These are phyloP conservation scores for Backusella australiensis DNA, from an alignment of 192 early-diverging fungal species.

Conservation along the genomic window DNA sequence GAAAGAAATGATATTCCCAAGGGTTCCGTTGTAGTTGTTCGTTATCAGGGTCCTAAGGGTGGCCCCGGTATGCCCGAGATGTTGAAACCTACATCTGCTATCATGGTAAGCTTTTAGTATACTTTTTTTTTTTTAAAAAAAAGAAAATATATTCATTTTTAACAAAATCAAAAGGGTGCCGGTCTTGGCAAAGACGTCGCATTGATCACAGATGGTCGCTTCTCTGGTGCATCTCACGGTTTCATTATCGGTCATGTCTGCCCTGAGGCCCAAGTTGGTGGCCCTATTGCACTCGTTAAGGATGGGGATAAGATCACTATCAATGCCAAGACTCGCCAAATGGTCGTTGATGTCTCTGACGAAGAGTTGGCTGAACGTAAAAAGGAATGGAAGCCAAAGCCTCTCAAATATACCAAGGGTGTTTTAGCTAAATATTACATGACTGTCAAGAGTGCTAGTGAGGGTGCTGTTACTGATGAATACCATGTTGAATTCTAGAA, in stretches of 20 bases:
- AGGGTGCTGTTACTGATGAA: slow-evolving; percentile 85
- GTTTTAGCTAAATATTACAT: slow-evolving; percentile 91
- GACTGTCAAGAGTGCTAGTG: slow-evolving; percentile 72
- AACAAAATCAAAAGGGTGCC: slow-evolving; percentile 59
- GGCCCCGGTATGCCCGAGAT: slow-evolving; percentile 99
- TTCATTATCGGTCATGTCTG: slow-evolving; percentile 99
- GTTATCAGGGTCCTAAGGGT: slow-evolving; percentile 97
- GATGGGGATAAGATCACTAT: slow-evolving; percentile 91
- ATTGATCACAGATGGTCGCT: slow-evolving; percentile 95
- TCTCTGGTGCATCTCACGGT: slow-evolving; percentile 97
- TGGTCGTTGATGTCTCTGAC: slow-evolving; percentile 77
- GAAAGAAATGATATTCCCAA: slow-evolving; percentile 85
- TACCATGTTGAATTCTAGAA: background rate
- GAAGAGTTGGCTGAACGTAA: slow-evolving; percentile 71
- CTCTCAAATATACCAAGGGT: slow-evolving; percentile 80
- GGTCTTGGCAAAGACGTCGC: slow-evolving; percentile 97
- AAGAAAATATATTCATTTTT: background rate
- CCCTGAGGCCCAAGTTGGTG: slow-evolving; percentile 96
- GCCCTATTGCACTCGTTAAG: slow-evolving; percentile 88
- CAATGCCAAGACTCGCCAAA: slow-evolving; percentile 74
- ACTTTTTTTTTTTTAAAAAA: background rate
- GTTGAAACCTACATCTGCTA: slow-evolving; percentile 93
- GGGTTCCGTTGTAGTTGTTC: slow-evolving; percentile 91
- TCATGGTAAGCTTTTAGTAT: slow-evolving; percentile 58
- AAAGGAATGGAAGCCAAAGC: slow-evolving; percentile 73